Evolutionary conservation across 2,329 filamentous ascomycete species (phyloP).

Genomic region (Sporothrix schenckii): DNA sequence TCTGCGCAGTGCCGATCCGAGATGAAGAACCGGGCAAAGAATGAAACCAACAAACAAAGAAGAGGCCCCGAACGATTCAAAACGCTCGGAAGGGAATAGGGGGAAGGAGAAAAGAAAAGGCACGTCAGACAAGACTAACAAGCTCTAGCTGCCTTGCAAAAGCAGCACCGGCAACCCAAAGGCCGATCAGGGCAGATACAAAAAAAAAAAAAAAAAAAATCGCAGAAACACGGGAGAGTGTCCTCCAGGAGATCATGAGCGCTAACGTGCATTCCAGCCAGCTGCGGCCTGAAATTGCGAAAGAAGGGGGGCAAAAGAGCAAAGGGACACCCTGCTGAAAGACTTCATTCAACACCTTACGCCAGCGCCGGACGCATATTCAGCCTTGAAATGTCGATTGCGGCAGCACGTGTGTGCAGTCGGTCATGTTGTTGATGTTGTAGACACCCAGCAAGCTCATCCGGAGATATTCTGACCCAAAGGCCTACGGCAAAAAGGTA

Average conservation of each 20-base stretch:
- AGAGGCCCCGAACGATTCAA: neutral
- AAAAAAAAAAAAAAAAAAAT: neutral
- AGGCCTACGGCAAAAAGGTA: conserved; percentile 45
- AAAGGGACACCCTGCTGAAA: neutral
- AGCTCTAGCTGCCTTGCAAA: neutral
- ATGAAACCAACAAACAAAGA: neutral
- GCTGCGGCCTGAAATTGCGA: neutral
- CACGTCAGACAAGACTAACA: neutral
- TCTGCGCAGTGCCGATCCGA: neutral
- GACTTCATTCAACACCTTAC: neutral
- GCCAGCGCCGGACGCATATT: neutral
- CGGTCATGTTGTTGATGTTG: conserved; percentile 59
- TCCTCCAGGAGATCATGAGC: conserved; percentile 20
- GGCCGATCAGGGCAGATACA: conserved; percentile 16
- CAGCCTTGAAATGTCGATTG: conserved; percentile 22
- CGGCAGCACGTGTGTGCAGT: conserved; percentile 58
- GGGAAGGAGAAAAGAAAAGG: neutral
- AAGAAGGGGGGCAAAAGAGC: neutral
- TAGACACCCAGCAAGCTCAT: conserved; percentile 58
- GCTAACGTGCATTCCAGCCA: conserved; percentile 17
- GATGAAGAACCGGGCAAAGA: neutral
- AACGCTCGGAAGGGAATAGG: neutral
- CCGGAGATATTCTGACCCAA: conserved; percentile 56
- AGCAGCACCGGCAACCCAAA: conserved; percentile 1
- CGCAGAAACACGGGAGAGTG: neutral